Base-by-base conservation (phyloP, 2,329 filamentous ascomycete genomes). In the Talaromyces rugulosus region DNA sequence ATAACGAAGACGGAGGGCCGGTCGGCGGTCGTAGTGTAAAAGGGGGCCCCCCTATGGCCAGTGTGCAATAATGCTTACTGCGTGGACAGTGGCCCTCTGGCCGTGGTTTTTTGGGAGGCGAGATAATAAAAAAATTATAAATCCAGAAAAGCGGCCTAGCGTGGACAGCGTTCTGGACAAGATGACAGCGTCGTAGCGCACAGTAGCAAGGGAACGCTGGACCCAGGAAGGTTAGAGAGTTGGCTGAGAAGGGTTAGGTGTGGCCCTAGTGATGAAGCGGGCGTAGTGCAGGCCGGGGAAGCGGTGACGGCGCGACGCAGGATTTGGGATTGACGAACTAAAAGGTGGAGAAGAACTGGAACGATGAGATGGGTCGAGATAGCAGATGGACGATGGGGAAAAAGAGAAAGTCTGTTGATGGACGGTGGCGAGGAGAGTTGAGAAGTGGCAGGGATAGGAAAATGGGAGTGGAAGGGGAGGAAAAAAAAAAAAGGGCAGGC, bases 231-330 rank as follows among this genome's bases (percentile, higher is more conserved):
- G 62, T 52, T 60, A 60, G 58, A 44, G 28, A 60, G 53, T 53
- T 63, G 44, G 61, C 66, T 68, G 63, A 64, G 64, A 66, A 66
- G 53, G 67, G 65, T 64, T 67, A 70, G 66, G 66, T 63, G 64
- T 66, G 63, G 59, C 61, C 64, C 73, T 76, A 75, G 65, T 64
- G 62, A 63, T 67, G 64, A 72, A 73, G 64, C 55, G 62, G 71
- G 68, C 61, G 67, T 75, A 75, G 74, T 66, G 74, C 67, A 74
- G 50, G 70, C 70, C 68, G 73, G 73, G 72, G 67, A 69, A 70
- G 63, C 70, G 69, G 67, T 64, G 64, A 69, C 60, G 63, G 63
- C 65, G 65, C 66, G 70, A 53, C 50, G 50, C 50, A 53, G 50
- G 50, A 53, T 53, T 31, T n/a, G 50, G 6, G 50, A 53, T 53